phyloP scores from a whole-genome alignment of 768 basidiomycete species.

The Galerina sulciceps region DNA sequence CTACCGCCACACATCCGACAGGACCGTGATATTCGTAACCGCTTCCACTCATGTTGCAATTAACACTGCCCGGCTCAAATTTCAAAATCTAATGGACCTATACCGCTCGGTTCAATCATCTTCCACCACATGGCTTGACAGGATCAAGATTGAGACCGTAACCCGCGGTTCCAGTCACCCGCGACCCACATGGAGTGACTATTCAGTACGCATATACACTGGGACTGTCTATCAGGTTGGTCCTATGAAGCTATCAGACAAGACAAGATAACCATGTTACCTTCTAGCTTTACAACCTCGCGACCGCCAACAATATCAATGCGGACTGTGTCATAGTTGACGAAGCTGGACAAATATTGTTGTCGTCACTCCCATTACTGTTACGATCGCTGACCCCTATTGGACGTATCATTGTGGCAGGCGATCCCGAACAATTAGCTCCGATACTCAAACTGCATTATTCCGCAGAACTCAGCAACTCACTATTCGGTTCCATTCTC shows the following conservation, averaged over 20 bases:
- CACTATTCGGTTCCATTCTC: neutral
- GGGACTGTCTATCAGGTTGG: neutral
- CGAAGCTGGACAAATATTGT: neutral
- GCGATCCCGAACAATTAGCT: neutral
- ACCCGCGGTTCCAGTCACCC: neutral
- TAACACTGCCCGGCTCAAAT: neutral
- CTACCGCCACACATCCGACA: neutral
- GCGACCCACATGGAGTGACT: neutral
- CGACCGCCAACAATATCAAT: neutral
- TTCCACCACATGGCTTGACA: neutral
- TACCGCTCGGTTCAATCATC: neutral
- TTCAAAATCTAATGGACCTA: neutral
- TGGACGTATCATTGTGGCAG: neutral
- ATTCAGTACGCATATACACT: neutral
- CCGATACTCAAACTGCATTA: neutral
- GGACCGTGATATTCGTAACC: neutral
- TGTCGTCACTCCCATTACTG: neutral
- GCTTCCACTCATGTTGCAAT: neutral
- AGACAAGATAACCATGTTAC: neutral
- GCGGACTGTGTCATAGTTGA: neutral
- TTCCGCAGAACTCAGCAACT: neutral
- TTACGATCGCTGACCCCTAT: neutral
- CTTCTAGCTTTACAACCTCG: neutral
- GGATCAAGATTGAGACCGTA: too few relatives aligned
- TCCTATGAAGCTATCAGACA: neutral